Percentiles rank a stretch among this genome's conserved stretches.
Conservation (phyloP, 257 asterid genomes). For the Salvia splendens region DNA sequence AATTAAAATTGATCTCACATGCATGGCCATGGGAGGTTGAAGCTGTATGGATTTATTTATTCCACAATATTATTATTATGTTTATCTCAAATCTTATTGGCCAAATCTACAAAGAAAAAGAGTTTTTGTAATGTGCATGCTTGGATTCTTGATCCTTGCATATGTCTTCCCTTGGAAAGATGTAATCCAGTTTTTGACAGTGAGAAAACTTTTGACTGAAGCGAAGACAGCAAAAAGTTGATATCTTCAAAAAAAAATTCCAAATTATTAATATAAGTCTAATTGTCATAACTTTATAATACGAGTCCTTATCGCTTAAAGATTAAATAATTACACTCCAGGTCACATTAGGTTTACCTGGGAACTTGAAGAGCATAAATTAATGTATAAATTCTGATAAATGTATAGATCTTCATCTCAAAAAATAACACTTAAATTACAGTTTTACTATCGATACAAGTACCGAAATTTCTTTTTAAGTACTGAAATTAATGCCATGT, state of each 20-base stretch:
- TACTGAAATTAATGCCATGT: too few relatives aligned
- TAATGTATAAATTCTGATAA: neutral
- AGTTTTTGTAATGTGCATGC: conserved; percentile 5
- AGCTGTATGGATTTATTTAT: conserved; percentile 11
- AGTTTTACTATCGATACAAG: neutral
- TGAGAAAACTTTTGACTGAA: conserved; percentile 31
- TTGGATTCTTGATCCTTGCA: conserved; percentile 20
- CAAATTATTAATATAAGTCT: neutral
- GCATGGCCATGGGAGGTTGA: conserved; percentile 30
- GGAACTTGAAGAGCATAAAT: conserved; percentile 23
- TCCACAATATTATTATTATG: neutral
- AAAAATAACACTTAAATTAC: neutral
- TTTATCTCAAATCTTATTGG: conserved; percentile 18
- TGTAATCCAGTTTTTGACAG: conserved; percentile 16
- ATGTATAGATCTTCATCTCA: too few relatives aligned
- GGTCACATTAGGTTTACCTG: neutral
- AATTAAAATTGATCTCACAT: conserved; percentile 22
- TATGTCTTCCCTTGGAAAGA: conserved; percentile 16
- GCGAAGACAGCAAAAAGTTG: conserved; percentile 37
- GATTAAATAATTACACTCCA: neutral
- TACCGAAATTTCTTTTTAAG: too few relatives aligned
- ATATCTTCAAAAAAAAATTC: conserved; percentile 23
- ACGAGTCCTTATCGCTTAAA: neutral
- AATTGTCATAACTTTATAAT: neutral
- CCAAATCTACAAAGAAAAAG: conserved; percentile 2